Evolutionary conservation across 2,329 filamentous ascomycete species (phyloP).

Genomic region (Colletotrichum phormii): DNA sequence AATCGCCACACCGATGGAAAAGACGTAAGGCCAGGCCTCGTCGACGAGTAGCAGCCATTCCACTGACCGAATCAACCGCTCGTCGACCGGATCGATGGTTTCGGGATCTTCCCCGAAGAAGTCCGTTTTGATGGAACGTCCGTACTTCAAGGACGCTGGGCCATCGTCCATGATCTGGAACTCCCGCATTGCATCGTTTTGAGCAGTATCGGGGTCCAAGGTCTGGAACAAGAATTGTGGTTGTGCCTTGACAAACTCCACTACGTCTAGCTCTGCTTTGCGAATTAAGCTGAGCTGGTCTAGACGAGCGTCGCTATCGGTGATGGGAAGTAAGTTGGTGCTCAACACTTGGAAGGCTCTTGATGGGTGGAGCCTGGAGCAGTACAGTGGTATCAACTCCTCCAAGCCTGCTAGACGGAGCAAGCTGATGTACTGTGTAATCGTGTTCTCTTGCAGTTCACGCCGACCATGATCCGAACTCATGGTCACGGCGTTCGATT

Average conservation of each 20-base stretch:
- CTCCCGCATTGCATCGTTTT: conserved; percentile 49
- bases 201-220: conserved; percentile 48
- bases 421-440: conserved; percentile 85
- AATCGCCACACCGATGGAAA: conserved; percentile 75
- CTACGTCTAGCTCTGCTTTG: conserved; percentile 77
- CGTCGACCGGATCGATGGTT: conserved; percentile 70
- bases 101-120: conserved; percentile 75
- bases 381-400: conserved; percentile 88
- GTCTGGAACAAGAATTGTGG: conserved; percentile 63
- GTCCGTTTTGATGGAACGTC: conserved; percentile 74
- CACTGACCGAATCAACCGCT: conserved; percentile 79
- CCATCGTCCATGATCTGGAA: conserved; percentile 64
- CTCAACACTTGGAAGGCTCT: conserved; percentile 79
- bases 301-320: conserved; percentile 72
- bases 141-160: conserved; percentile 65
- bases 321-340: conserved; percentile 80
- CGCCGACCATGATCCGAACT: conserved; percentile 46
- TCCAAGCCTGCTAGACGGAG: conserved; percentile 79
- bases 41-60: conserved; percentile 87
- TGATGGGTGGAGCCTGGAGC: conserved; percentile 76
- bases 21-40: conserved; percentile 77
- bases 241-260: conserved; percentile 79
- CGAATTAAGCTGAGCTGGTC: conserved; percentile 80
- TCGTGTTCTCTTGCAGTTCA: conserved; percentile 76
- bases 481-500: conserved; percentile 49